Evolutionary conservation across 306 rosid genomes (phyloP), one percentile per base, ranked within the genome.

Genomic region (Cucurbita ficifolia): DNA sequence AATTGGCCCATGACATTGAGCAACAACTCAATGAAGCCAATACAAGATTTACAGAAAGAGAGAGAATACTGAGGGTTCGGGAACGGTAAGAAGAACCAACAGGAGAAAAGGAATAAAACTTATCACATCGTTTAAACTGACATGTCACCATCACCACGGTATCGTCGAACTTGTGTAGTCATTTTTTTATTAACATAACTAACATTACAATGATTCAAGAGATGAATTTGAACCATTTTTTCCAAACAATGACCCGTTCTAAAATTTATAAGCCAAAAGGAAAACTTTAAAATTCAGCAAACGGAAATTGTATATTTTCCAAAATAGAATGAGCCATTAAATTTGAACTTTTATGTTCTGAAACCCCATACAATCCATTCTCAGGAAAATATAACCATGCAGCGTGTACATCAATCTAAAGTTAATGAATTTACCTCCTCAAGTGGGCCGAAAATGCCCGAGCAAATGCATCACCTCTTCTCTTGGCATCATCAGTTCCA

Each of bases 391-490:
- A 69, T 19, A 67, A 21, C 73, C 53, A 22, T 67, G 73, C 73
- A 45, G 39, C 73, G 46, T 3, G 39, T 21, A 45, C 35, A 36
- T 51, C 19, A 62, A 61, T n/a, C 53, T 42, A 35, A 69, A 75
- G 56, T 57, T 69, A 67, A 39, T 46, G 75, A 24, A 35, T 53
- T 72, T 85, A 95, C 99, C 99, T 86, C 71, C 91, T 79, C 87
- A 95, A 83, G 83, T 91, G 99, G 2, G 96, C 99, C 77, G 97
- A 89, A 83, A 95, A 95, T 45, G 97, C 99, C 70, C 81, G 92
- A 74, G 96, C 96, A 81, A 95, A 95, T 77, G 99, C 99, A 74
- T 89, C 91, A 60, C 96, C 99, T 84, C 97, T 91, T 89, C 96
- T 86, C 85, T 89, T 88, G 63, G 99, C 99, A 84, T 95, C 97